Conservation (phyloP, 129 eudicot species). For the Chrysanthemum makinoi region DNA sequence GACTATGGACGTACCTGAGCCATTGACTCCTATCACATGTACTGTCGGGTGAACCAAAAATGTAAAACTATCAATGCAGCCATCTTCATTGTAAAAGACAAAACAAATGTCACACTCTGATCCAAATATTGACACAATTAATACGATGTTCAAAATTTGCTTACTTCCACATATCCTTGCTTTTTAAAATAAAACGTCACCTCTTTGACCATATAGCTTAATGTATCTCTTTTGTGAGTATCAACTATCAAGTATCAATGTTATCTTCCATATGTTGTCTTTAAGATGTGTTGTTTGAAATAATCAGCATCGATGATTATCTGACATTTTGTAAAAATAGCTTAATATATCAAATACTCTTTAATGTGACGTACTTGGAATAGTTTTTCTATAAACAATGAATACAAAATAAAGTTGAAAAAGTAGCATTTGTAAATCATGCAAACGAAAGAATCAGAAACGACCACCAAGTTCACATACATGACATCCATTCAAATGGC, state of each 20-base stretch:
- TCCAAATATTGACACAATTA: constrained; percentile 15
- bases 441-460: no score
- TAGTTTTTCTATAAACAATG: background rate
- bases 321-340: no score
- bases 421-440: no score
- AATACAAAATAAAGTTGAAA: background rate
- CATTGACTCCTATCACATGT: constrained; percentile 36
- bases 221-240: no score
- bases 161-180: background rate
- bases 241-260: no score
- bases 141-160: background rate
- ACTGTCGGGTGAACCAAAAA: constrained; percentile 28
- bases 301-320: no score
- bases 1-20: constrained; percentile 36
- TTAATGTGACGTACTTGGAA: background rate
- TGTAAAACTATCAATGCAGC: constrained; percentile 24
- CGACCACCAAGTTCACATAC: background rate
- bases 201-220: background rate
- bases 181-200: background rate
- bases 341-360: background rate
- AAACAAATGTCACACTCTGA: constrained; percentile 25
- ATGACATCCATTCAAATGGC: background rate
- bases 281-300: no score
- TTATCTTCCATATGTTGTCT: no score
- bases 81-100: constrained; percentile 22